phyloP scores from a whole-genome alignment of 1,284 basidiomycete species.

The Cerioporus squamosus region DNA sequence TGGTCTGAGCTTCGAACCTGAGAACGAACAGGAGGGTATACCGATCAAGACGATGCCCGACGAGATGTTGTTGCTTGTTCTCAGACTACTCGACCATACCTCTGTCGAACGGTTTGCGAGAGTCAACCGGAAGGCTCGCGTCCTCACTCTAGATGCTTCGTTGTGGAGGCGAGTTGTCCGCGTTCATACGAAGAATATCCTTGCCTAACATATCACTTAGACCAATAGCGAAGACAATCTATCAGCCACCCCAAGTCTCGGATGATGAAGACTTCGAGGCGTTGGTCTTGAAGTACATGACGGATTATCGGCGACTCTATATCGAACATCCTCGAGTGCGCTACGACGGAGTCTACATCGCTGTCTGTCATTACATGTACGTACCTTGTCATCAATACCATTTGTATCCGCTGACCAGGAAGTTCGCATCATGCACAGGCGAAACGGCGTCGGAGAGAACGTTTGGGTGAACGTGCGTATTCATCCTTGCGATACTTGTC shows the following conservation, averaged over 20 bases:
- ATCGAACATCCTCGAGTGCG: slow-evolving; percentile 85
- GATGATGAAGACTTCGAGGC: slow-evolving; percentile 48
- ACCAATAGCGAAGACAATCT: slow-evolving; percentile 49
- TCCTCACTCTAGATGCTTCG: slow-evolving; percentile 66
- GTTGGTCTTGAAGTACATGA: slow-evolving; percentile 55
- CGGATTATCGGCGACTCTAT: slow-evolving; percentile 75
- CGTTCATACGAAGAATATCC: not conserved
- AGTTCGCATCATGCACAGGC: slow-evolving; percentile 45
- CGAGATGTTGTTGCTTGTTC: slow-evolving; percentile 73
- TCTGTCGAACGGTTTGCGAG: slow-evolving; percentile 78
- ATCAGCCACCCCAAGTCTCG: slow-evolving; percentile 74
- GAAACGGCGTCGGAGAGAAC: slow-evolving; percentile 78
- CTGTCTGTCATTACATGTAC: slow-evolving; percentile 86
- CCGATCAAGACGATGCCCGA: slow-evolving; percentile 69
- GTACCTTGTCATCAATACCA: slow-evolving; percentile 29
- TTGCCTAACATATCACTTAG: slow-evolving; percentile 1
- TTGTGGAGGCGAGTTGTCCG: slow-evolving; percentile 71
- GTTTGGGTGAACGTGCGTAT: slow-evolving; percentile 78
- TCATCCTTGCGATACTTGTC: not conserved
- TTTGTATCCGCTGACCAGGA: slow-evolving; percentile 5
- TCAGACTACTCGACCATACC: slow-evolving; percentile 65
- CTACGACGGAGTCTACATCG: slow-evolving; percentile 88
- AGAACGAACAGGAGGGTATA: slow-evolving; percentile 63
- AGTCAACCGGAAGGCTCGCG: slow-evolving; percentile 73
- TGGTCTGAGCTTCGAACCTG: slow-evolving; percentile 65